Evolutionary conservation across 352 stramenopile species (phyloP).

Genomic region (Pythium chondricola): DNA sequence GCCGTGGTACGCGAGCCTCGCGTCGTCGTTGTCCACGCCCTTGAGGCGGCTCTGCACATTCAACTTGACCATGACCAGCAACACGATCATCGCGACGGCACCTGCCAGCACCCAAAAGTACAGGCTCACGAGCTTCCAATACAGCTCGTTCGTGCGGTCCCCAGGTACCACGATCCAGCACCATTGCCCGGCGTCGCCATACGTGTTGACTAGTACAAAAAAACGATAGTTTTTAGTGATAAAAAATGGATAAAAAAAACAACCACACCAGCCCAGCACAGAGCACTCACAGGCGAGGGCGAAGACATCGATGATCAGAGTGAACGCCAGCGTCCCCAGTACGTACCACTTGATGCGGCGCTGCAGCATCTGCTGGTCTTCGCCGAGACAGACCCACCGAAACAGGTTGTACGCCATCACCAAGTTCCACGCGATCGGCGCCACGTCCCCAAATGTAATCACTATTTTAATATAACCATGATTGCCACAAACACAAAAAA

Average conservation of each 20-base stretch:
- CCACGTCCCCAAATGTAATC: constrained; percentile 69
- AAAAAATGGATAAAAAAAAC: no score
- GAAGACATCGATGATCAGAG: constrained; percentile 48
- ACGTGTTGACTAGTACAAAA: constrained; percentile 40
- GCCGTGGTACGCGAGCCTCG: constrained; percentile 66
- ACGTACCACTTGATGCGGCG: constrained; percentile 83
- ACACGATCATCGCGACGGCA: constrained; percentile 39
- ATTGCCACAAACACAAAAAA: background rate
- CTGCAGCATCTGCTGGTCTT: constrained; percentile 80
- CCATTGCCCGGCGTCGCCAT: constrained; percentile 63
- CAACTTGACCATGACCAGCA: constrained; percentile 73
- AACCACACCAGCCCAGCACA: no score
- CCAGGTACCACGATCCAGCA: constrained; percentile 64
- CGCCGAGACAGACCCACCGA: constrained; percentile 74
- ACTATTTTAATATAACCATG: constrained; percentile 34
- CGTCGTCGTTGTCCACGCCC: constrained; percentile 71
- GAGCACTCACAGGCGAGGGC: constrained; percentile 30
- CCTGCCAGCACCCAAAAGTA: constrained; percentile 75
- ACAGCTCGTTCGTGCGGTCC: constrained; percentile 42
- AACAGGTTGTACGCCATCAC: constrained; percentile 82
- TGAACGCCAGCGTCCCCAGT: constrained; percentile 46
- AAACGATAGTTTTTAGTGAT: background rate
- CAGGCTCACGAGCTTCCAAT: constrained; percentile 65
- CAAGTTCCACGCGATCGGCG: constrained; percentile 79
- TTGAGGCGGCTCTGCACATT: constrained; percentile 70